These are phyloP conservation scores for Colletotrichum lini DNA, from an alignment of 2,329 filamentous ascomycete species.

Conservation along the genomic window DNA sequence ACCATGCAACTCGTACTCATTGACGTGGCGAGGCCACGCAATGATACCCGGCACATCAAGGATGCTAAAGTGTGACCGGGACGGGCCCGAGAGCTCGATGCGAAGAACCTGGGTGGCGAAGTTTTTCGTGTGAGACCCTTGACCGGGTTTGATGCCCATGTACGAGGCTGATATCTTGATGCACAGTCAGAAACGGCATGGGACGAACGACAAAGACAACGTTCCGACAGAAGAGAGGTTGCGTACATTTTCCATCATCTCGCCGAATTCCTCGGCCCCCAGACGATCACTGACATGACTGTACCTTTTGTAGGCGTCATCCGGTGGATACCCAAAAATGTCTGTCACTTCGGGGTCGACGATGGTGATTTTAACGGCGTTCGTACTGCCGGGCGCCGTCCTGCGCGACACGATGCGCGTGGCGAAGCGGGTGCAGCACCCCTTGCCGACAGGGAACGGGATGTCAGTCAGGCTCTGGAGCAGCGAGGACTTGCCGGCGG, in stretches of 20 bases:
- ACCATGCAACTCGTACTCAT: conserved; percentile 45
- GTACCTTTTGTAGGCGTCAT: conserved; percentile 45
- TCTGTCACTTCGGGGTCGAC: conserved; percentile 46
- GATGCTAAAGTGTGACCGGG: conserved; percentile 55
- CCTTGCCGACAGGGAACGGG: conserved; percentile 52
- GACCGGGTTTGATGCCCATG: conserved; percentile 50
- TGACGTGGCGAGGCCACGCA: conserved; percentile 45
- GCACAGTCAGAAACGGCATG: neutral
- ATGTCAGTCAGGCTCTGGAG: conserved; percentile 55
- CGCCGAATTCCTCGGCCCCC: conserved; percentile 48
- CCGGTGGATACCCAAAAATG: conserved; percentile 42
- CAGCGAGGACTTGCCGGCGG: conserved; percentile 55
- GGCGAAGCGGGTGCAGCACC: conserved; percentile 55
- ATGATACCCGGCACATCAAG: conserved; percentile 55
- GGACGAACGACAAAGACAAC: too few relatives aligned
- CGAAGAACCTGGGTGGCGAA: conserved; percentile 56
- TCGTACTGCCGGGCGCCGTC: conserved; percentile 48
- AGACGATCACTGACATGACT: conserved; percentile 45
- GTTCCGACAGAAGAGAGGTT: too few relatives aligned
- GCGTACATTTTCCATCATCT: conserved; percentile 51
- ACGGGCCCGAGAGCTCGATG: conserved; percentile 55
- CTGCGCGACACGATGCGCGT: conserved; percentile 55
- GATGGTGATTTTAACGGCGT: conserved; percentile 52
- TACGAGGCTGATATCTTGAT: conserved; percentile 48
- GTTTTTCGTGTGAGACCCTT: conserved; percentile 48